Evolutionary conservation across 768 basidiomycete genomes (phyloP).

Genomic region (Holtermanniella nyarrowii): DNA sequence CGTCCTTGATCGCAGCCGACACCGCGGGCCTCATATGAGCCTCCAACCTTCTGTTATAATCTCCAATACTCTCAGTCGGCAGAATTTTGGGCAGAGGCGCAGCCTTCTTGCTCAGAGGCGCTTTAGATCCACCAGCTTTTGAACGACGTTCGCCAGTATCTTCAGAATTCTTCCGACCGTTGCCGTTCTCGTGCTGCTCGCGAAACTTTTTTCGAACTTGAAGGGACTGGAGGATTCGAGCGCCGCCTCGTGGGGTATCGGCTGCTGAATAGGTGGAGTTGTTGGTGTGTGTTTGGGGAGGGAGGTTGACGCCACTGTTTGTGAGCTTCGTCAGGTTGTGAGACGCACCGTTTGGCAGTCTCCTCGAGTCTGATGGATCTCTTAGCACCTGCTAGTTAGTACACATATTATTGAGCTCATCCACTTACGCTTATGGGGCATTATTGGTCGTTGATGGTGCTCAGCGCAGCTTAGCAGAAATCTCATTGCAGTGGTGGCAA

Average conservation of each 20-base stretch:
- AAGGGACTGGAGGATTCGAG: conserved; percentile 27
- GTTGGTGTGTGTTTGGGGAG: conserved; percentile 11
- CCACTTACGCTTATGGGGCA: conserved; percentile 35
- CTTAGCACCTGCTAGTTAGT: conserved; percentile 24
- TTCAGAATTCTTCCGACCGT: conserved; percentile 14
- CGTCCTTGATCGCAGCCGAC: conserved; percentile 31
- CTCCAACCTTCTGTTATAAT: conserved; percentile 38
- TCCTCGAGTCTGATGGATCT: conserved; percentile 26
- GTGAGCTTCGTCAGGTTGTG: background rate
- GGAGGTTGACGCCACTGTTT: conserved; percentile 21
- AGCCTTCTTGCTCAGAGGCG: conserved; percentile 3
- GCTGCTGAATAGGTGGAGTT: conserved; percentile 10
- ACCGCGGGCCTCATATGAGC: conserved; percentile 30
- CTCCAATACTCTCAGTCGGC: conserved; percentile 30
- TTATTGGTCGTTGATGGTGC: too few species aligned
- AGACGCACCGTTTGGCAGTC: conserved; percentile 25
- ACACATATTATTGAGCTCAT: background rate
- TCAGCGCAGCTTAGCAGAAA: too few species aligned
- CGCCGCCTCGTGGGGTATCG: conserved; percentile 31
- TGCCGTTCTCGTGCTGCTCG: conserved; percentile 2
- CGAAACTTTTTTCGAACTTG: conserved; percentile 23
- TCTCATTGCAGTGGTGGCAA: too few species aligned
- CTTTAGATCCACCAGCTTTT: background rate
- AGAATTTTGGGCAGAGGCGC: conserved; percentile 16
- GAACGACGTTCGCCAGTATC: conserved; percentile 19